Evolutionary conservation across 129 eudicot genomes (phyloP).

Genomic region (Artemisia annua): DNA sequence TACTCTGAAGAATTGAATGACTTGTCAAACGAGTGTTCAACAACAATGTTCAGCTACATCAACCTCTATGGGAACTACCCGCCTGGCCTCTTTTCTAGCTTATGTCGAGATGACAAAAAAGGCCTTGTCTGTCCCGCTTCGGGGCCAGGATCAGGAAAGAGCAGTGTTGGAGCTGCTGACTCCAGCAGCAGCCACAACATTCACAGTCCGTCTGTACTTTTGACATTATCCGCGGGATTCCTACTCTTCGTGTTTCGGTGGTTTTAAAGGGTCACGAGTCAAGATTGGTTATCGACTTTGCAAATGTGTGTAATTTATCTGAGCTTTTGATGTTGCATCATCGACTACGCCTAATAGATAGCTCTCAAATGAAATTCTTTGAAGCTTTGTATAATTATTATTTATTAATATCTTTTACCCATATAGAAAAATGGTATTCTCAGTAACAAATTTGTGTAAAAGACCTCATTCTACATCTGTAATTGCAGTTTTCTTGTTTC

Average conservation of each 20-base stretch:
- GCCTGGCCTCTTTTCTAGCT: conserved; percentile 54
- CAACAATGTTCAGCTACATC: conserved; percentile 70
- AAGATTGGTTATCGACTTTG: not conserved
- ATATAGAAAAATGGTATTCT: conserved; percentile 6
- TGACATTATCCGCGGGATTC: conserved; percentile 27
- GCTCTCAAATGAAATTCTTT: conserved; percentile 17
- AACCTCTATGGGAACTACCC: conserved; percentile 61
- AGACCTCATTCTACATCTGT: conserved; percentile 1
- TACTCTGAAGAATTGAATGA: conserved; percentile 48
- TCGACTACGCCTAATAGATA: conserved; percentile 23
- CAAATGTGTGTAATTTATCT: conserved; percentile 18
- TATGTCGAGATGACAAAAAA: conserved; percentile 53
- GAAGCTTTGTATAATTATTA: conserved; percentile 25
- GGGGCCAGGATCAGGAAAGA: conserved; percentile 35
- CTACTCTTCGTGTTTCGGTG: conserved; percentile 25
- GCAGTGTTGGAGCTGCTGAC: conserved; percentile 23
- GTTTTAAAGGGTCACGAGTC: conserved; percentile 31
- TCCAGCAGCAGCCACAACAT: conserved; percentile 23
- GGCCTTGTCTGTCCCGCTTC: conserved; percentile 61
- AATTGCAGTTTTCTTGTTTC: conserved; percentile 18
- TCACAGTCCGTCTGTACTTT: conserved; percentile 9
- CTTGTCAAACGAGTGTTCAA: conserved; percentile 50
- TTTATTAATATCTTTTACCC: conserved; percentile 16
- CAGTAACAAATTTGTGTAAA: conserved; percentile 18
- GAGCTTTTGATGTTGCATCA: conserved; percentile 24